Percentiles rank a stretch among this genome's conserved stretches.
These are phyloP conservation scores for Globisporangium middletonii DNA, from an alignment of 352 stramenopile species.

Conservation along the genomic window DNA sequence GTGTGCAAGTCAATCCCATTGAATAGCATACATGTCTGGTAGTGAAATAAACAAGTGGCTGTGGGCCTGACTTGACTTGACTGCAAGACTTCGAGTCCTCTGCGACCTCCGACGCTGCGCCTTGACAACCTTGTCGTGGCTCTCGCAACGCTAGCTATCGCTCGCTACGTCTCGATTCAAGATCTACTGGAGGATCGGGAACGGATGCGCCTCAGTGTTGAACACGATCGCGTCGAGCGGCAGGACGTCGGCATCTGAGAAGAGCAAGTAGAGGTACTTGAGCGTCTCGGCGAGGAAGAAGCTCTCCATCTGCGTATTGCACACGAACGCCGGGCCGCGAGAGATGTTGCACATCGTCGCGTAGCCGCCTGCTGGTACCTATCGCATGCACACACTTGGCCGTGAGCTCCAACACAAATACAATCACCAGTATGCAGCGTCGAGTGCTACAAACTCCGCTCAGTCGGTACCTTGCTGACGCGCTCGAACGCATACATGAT, in stretches of 20 bases:
- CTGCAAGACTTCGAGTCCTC: too few species aligned
- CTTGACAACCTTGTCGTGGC: neutral
- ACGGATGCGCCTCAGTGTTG: slow-evolving; percentile 79
- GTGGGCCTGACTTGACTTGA: too few species aligned
- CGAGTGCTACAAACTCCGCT: too few species aligned
- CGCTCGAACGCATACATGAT: slow-evolving; percentile 79
- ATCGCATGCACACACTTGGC: neutral
- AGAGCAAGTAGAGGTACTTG: slow-evolving; percentile 92
- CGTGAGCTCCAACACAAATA: too few species aligned
- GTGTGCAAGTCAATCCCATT: too few species aligned
- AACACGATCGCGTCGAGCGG: slow-evolving; percentile 74
- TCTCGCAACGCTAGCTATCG: neutral
- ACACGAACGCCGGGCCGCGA: slow-evolving; percentile 15
- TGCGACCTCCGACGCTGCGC: too few species aligned
- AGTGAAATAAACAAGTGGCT: too few species aligned
- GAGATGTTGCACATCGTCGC: slow-evolving; percentile 50
- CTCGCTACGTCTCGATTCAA: neutral
- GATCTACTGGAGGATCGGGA: slow-evolving; percentile 29
- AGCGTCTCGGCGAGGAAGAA: slow-evolving; percentile 90
- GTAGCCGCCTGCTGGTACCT: slow-evolving; percentile 57
- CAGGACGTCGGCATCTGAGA: slow-evolving; percentile 63
- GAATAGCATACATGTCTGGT: too few species aligned
- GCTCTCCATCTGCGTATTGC: slow-evolving; percentile 58
- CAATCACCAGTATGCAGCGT: too few species aligned
- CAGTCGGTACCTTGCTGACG: slow-evolving; percentile 30